These are phyloP conservation scores for Colletotrichum sp. DNA, from an alignment of 2,329 filamentous ascomycete genomes.

Conservation along the genomic window DNA sequence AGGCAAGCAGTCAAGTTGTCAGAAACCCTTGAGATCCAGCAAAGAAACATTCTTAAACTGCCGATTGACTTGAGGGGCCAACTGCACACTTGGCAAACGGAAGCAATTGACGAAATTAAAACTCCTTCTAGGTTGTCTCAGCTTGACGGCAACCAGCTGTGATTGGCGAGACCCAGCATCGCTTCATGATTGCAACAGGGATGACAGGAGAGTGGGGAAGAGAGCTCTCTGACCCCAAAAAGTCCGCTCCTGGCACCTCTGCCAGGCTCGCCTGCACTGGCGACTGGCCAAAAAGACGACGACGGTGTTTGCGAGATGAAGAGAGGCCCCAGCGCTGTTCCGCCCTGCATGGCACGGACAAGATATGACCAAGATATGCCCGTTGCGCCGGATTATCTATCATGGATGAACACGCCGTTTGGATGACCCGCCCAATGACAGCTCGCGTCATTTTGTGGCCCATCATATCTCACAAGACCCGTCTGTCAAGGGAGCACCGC, in stretches of 20 bases:
- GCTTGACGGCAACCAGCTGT: not conserved
- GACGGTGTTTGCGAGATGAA: slow-evolving; percentile 2
- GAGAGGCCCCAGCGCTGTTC: not conserved
- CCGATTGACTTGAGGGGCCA: not conserved
- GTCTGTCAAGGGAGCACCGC: not conserved
- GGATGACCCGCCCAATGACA: slow-evolving; percentile 14
- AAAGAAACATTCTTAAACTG: slow-evolving; percentile 3
- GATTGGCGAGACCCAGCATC: slow-evolving; percentile 5
- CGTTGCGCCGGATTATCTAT: not conserved
- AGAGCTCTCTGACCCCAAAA: not conserved
- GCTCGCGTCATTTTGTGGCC: not conserved
- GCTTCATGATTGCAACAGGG: slow-evolving; percentile 1
- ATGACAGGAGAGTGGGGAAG: not conserved
- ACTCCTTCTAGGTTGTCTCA: slow-evolving; percentile 8
- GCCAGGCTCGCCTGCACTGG: not conserved
- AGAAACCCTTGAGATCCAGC: not conserved
- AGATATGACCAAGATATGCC: slow-evolving; percentile 4
- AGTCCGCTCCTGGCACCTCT: not conserved
- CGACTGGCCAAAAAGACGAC: not conserved
- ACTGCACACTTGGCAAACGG: not conserved
- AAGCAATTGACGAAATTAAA: slow-evolving; percentile 14
- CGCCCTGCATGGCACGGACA: slow-evolving; percentile 2
- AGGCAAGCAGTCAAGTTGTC: not conserved
- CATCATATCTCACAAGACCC: not conserved
- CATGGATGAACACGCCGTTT: slow-evolving; percentile 9